Evolutionary conservation across 768 basidiomycete species (phyloP), one percentile per base, ranked within the genome.

Genomic region (Leccinum subtestaceum): DNA sequence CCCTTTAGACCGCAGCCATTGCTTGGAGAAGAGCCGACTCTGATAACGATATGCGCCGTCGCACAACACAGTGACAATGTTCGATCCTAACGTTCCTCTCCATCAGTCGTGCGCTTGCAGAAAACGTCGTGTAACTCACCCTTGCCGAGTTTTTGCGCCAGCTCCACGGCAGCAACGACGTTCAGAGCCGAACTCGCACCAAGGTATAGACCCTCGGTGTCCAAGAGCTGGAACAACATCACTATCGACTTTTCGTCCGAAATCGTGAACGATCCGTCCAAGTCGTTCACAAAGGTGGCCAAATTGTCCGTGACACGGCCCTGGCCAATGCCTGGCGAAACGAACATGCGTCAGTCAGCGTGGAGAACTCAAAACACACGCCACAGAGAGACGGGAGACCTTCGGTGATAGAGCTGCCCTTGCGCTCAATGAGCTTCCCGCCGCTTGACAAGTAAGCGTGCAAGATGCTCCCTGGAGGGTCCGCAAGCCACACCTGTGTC

Each of bases 41-140:
- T 98, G 97, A 70, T 99, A 97, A 69, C 97, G 84, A 69, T 98
- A 96, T 48, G 97, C 97, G 7, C 96, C 97, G 70, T 99, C 97
- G 72, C 90, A 93, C 40, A 99, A 75, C 54, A 98, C 81, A 5
- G 97, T 99, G 2, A 86, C 94, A 29, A 98, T 80, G 15, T 81
- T 92, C 21, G 89, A 88, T 36, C 91, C 91, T 94, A 60, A 31
- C 48, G 38, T 38, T 55, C 55, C 29, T 53, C 4, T 25, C 9
- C n/a, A 21, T 60, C 11, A 57, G 53, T 27, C n/a, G 19, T 7
- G 45, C 29, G 5, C 21, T 47, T 23, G 23, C 46, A 50, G n/a
- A 56, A 17, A 48, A 17, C 46, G 15, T 13, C 1, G 13, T 54
- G 15, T 1, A 13, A 40, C 72, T 32, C 58, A 83, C 95, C 95